A percentile compares a stretch with the other conserved stretches of the same genome.
phyloP scores from a whole-genome alignment of 2,329 filamentous ascomycete genomes.

The Lachnellula occidentalis region DNA sequence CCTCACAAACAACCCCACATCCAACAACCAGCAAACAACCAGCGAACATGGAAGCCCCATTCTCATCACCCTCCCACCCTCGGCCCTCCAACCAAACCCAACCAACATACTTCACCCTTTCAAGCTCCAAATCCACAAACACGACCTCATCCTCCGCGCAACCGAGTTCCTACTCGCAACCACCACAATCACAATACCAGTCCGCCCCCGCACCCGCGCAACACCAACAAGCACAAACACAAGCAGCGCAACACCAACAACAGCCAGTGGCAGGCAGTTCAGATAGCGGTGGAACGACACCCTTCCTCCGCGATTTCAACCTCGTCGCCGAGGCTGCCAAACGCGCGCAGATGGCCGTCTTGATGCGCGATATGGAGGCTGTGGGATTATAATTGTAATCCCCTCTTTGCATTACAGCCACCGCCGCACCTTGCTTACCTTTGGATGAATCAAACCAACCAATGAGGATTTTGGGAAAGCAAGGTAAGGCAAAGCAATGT shows the following conservation, averaged over 20 bases:
- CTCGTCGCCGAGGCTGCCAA: conserved; percentile 90
- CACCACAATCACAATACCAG: background rate
- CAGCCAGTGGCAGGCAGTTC: conserved; percentile 3
- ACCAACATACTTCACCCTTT: conserved; percentile 24
- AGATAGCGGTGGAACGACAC: conserved; percentile 43
- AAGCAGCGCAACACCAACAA: conserved; percentile 22
- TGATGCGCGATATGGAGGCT: conserved; percentile 78
- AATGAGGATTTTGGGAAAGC: no score
- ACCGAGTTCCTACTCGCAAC: conserved; percentile 19
- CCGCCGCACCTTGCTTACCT: no score
- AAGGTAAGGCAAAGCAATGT: no score
- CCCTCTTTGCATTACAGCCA: no score
- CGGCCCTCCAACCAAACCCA: conserved; percentile 14
- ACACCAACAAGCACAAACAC: conserved; percentile 25
- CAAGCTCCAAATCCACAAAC: conserved; percentile 22
- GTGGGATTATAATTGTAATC: conserved; percentile 20
- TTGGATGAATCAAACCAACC: no score
- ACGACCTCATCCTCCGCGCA: conserved; percentile 19
- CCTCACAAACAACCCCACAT: background rate
- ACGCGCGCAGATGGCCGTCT: conserved; percentile 80
- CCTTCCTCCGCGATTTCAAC: conserved; percentile 74
- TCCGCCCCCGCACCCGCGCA: conserved; percentile 13
- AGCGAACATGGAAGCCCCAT: conserved; percentile 39
- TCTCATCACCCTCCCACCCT: conserved; percentile 26
- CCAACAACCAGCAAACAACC: no score